Conservation (phyloP, 257 asterid species). For the Coffea eugenioides region DNA sequence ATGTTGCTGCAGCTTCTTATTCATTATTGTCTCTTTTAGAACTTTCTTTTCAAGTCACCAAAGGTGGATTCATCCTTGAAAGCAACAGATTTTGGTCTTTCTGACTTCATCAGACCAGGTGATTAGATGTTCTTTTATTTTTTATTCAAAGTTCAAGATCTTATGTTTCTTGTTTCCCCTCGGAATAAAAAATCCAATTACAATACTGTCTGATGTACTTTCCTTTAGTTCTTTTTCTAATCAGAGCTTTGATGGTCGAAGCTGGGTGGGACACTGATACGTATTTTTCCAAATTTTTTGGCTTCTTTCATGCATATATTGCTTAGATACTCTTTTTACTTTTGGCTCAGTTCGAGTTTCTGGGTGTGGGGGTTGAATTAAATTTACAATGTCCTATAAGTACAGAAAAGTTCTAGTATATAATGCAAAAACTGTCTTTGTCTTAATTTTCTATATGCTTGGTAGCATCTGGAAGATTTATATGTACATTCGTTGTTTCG, state of each 20-base stretch:
- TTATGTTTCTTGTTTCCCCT: neutral
- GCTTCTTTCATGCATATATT: neutral
- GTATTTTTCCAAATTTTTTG: neutral
- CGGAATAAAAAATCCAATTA: too few species aligned
- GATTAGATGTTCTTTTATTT: conserved; percentile 16
- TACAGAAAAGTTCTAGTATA: neutral
- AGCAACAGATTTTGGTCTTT: conserved; percentile 99
- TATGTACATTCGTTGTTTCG: neutral
- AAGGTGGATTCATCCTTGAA: conserved; percentile 81
- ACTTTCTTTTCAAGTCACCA: conserved; percentile 86
- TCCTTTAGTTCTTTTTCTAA: neutral
- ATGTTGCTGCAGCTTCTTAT: conserved; percentile 20
- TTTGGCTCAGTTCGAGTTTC: neutral
- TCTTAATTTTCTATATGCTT: neutral
- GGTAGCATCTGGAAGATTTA: neutral
- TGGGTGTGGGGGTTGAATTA: neutral
- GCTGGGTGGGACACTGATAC: neutral
- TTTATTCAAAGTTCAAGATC: conserved; percentile 1
- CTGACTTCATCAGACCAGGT: conserved; percentile 98
- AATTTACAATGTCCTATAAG: neutral
- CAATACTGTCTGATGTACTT: neutral
- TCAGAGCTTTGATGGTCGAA: neutral
- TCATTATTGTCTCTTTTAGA: conserved; percentile 42
- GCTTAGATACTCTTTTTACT: neutral
- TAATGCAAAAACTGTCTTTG: neutral